Conservation (phyloP, 148 eudicot species). For the Vaccinium darrowii region DNA sequence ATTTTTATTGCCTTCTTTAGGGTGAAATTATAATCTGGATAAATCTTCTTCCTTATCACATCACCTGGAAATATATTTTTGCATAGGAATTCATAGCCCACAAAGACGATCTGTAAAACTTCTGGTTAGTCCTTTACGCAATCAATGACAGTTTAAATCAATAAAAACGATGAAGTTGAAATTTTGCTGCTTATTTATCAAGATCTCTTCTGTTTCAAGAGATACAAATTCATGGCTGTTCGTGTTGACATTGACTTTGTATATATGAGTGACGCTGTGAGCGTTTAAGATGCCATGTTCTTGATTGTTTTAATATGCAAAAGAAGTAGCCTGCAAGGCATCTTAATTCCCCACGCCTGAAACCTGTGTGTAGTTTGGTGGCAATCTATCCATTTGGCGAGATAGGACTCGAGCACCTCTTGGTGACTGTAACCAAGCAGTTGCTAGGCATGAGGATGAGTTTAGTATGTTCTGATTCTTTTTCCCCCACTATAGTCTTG, state of each 20-base stretch:
- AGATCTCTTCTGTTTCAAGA: background rate
- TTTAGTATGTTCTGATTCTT: background rate
- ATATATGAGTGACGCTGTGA: background rate
- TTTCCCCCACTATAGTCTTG: background rate
- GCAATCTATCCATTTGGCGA: background rate
- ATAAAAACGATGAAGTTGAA: background rate
- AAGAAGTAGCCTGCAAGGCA: background rate
- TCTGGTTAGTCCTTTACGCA: background rate
- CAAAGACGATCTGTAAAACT: background rate
- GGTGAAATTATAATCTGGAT: background rate
- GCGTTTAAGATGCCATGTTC: background rate
- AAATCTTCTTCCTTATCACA: background rate
- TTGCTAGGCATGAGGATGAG: background rate
- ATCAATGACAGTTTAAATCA: background rate
- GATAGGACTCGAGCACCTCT: background rate
- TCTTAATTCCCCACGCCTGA: slow-evolving; percentile 1
- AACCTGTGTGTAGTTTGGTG: background rate
- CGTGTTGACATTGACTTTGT: background rate
- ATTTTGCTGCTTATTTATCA: background rate
- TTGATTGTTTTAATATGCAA: background rate
- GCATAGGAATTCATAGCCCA: background rate
- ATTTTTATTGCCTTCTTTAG: background rate
- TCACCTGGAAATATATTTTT: background rate
- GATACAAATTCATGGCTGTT: background rate
- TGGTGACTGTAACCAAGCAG: background rate